phyloP scores from a whole-genome alignment of 2,329 filamentous ascomycete genomes.

The Acrocalymma vagum region DNA sequence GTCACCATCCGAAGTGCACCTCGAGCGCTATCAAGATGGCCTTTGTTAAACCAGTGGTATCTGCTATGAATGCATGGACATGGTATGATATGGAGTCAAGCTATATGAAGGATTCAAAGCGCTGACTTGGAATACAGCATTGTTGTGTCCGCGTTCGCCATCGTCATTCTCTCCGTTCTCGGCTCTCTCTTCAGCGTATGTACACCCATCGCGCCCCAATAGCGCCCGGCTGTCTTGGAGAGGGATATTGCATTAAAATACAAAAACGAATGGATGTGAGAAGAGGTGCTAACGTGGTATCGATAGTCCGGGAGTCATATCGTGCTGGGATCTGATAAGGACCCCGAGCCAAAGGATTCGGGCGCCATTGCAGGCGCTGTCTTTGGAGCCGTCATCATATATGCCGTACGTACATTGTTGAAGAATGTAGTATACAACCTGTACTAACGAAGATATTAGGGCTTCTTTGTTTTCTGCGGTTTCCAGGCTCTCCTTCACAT shows the following conservation, averaged over 20 bases:
- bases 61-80: constrained; percentile 91
- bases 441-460: constrained; percentile 50
- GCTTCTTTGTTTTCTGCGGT: constrained; percentile 90
- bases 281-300: constrained; percentile 25
- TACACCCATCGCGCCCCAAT: constrained; percentile 16
- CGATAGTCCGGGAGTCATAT: constrained; percentile 75
- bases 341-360: constrained; percentile 76
- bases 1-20: too few relatives aligned
- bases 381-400: constrained; percentile 88
- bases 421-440: background rate
- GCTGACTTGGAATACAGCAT: constrained; percentile 64
- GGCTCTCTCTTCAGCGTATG: constrained; percentile 77
- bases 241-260: background rate
- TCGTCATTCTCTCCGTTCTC: constrained; percentile 70
- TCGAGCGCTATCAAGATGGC: too few relatives aligned
- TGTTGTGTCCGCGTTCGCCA: constrained; percentile 70
- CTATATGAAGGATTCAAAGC: background rate
- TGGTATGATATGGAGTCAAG: constrained; percentile 69
- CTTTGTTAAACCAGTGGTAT: constrained; percentile 98
- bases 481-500: constrained; percentile 88
- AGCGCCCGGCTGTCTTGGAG: background rate
- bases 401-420: constrained; percentile 72
- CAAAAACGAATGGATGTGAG: background rate
- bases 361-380: constrained; percentile 83
- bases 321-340: constrained; percentile 77